These are phyloP conservation scores for Pseudocercospora vitis DNA, from an alignment of 2,329 filamentous ascomycete genomes.

Conservation along the genomic window DNA sequence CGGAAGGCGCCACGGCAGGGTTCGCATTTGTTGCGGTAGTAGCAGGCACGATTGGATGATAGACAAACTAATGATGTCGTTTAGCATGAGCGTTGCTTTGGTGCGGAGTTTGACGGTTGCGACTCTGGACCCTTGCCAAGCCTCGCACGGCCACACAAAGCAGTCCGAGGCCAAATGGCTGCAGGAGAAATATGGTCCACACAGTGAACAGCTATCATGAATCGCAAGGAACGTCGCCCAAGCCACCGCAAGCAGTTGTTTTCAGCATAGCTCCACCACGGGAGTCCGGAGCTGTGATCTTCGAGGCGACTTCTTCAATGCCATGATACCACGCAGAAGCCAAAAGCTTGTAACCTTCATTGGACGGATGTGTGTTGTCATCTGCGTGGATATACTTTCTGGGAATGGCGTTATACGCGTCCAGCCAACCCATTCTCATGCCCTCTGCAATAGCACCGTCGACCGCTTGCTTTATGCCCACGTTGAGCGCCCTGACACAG, in stretches of 20 bases:
- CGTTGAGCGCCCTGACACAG: neutral
- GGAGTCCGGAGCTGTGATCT: slow-evolving; percentile 3
- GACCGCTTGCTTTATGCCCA: slow-evolving; percentile 4
- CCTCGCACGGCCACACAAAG: no score
- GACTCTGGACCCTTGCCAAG: no score
- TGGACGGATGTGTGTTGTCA: slow-evolving; percentile 11
- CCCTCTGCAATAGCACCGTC: slow-evolving; percentile 5
- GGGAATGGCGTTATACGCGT: slow-evolving; percentile 8
- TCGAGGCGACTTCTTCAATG: neutral
- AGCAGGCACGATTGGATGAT: neutral
- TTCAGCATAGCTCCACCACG: neutral
- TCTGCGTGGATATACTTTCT: neutral
- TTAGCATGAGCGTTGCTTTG: neutral
- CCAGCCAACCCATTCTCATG: slow-evolving; percentile 9
- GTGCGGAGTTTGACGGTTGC: no score
- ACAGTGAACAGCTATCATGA: neutral
- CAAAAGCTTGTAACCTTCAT: slow-evolving; percentile 4
- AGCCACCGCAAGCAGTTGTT: neutral
- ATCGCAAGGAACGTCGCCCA: neutral
- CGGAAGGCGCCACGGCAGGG: neutral
- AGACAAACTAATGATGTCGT: neutral
- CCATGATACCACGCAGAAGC: slow-evolving; percentile 6
- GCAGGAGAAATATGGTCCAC: no score
- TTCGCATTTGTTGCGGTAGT: neutral
- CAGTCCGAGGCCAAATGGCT: no score